These are phyloP conservation scores for Tolypocladium sp. DNA, from an alignment of 2,329 filamentous ascomycete genomes.

Conservation along the genomic window DNA sequence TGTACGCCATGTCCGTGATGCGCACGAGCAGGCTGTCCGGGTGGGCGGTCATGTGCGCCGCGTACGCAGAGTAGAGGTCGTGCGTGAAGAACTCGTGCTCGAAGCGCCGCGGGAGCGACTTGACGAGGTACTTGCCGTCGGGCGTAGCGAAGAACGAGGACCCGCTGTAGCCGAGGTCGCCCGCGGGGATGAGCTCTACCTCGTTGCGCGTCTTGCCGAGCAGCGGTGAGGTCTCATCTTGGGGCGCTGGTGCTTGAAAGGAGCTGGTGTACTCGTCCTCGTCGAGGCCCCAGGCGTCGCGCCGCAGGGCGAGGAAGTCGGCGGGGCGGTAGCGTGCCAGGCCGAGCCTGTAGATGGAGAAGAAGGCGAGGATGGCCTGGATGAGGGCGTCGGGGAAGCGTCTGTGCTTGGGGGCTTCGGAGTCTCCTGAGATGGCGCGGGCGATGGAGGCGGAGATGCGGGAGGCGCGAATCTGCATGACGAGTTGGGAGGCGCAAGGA, in stretches of 20 bases:
- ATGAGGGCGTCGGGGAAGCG: not conserved
- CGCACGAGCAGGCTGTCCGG: conserved; percentile 56
- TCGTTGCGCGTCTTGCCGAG: too few species aligned
- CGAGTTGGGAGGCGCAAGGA: not conserved
- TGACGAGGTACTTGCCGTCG: conserved; percentile 60
- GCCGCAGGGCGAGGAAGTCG: conserved; percentile 18
- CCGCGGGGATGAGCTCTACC: conserved; percentile 31
- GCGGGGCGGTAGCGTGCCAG: conserved; percentile 16
- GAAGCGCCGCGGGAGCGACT: conserved; percentile 59
- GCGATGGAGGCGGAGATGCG: conserved; percentile 49
- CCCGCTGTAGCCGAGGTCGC: conserved; percentile 65
- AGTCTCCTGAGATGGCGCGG: conserved; percentile 40
- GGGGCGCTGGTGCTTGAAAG: conserved; percentile 27
- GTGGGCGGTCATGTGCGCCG: conserved; percentile 51
- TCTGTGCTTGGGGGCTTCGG: conserved; percentile 12
- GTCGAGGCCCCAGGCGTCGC: conserved; percentile 19
- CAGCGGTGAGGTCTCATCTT: conserved; percentile 8
- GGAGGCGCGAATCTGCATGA: conserved; percentile 22
- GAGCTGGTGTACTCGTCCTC: conserved; percentile 29
- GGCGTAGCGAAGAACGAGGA: conserved; percentile 65
- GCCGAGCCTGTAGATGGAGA: conserved; percentile 22
- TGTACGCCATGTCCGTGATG: conserved; percentile 61
- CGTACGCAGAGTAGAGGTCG: conserved; percentile 57
- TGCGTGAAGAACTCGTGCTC: conserved; percentile 63
- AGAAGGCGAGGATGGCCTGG: conserved; percentile 17